These are phyloP conservation scores for Debaryomyces prosopidis DNA, from an alignment of 805 yeast genomes.

Conservation along the genomic window DNA sequence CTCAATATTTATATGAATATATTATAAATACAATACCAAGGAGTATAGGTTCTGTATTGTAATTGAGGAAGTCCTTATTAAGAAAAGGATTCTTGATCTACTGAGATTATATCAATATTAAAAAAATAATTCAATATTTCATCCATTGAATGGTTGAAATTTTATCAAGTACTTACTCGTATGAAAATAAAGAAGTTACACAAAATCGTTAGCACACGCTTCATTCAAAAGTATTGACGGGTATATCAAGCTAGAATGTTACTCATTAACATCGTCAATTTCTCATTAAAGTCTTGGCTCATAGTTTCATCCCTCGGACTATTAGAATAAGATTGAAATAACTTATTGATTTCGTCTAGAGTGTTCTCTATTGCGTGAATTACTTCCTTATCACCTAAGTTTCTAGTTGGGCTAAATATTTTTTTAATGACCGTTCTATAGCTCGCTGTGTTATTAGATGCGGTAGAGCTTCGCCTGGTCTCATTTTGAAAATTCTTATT, in stretches of 20 bases:
- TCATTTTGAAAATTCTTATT: neutral
- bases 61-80: too few relatives aligned
- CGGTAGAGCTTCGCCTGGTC: neutral
- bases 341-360: slow-evolving; percentile 26
- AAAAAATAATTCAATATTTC: too few relatives aligned
- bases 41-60: too few relatives aligned
- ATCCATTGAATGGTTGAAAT: neutral
- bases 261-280: slow-evolving; percentile 15
- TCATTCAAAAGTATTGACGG: neutral
- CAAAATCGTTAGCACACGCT: neutral
- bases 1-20: too few relatives aligned
- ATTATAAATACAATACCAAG: too few relatives aligned
- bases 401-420: slow-evolving; percentile 34
- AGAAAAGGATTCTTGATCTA: too few relatives aligned
- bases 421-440: slow-evolving; percentile 39
- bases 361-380: slow-evolving; percentile 26
- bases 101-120: too few relatives aligned
- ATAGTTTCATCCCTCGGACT: neutral
- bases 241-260: slow-evolving; percentile 6
- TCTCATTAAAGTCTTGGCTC: slow-evolving; percentile 16
- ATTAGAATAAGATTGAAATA: slow-evolving; percentile 6
- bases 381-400: slow-evolving; percentile 30
- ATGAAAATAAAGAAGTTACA: slow-evolving; percentile 1
- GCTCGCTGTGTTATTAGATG: slow-evolving; percentile 3
- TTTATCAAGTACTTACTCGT: neutral